Percentiles rank a stretch among this genome's conserved stretches.
Evolutionary conservation across 2,329 filamentous ascomycete species (phyloP).

Genomic region (Orbilia blumenaviensis): DNA sequence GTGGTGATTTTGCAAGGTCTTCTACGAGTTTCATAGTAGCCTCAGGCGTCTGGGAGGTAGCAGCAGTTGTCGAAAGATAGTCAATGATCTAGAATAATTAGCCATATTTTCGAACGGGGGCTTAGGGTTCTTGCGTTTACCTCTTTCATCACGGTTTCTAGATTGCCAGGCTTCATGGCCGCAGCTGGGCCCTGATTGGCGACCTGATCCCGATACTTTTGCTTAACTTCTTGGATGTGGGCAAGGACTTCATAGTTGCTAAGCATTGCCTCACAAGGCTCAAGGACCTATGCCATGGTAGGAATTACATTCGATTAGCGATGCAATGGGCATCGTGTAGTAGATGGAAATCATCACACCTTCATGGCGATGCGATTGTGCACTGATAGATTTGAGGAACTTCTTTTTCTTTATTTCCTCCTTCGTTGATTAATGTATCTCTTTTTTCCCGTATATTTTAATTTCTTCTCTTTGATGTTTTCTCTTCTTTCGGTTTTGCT

Average conservation of each 20-base stretch:
- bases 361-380: neutral
- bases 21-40: slow-evolving; percentile 68
- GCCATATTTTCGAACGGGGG: neutral
- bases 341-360: neutral
- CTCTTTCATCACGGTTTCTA: slow-evolving; percentile 72
- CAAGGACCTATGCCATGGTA: slow-evolving; percentile 70
- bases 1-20: slow-evolving; percentile 64
- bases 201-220: slow-evolving; percentile 61
- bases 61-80: slow-evolving; percentile 68
- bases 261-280: slow-evolving; percentile 74
- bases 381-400: neutral
- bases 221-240: slow-evolving; percentile 69
- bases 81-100: slow-evolving; percentile 66
- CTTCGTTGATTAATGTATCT: no score
- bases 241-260: slow-evolving; percentile 78
- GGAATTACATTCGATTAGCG: neutral
- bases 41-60: slow-evolving; percentile 67
- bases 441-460: no score
- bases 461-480: no score
- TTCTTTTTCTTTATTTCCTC: no score
- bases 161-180: slow-evolving; percentile 63
- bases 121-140: slow-evolving; percentile 62
- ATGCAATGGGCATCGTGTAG: neutral
- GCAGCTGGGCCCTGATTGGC: slow-evolving; percentile 59
- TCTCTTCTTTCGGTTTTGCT: no score